These are phyloP conservation scores for Mycena capillaripes DNA, from an alignment of 768 basidiomycete species.

Conservation along the genomic window DNA sequence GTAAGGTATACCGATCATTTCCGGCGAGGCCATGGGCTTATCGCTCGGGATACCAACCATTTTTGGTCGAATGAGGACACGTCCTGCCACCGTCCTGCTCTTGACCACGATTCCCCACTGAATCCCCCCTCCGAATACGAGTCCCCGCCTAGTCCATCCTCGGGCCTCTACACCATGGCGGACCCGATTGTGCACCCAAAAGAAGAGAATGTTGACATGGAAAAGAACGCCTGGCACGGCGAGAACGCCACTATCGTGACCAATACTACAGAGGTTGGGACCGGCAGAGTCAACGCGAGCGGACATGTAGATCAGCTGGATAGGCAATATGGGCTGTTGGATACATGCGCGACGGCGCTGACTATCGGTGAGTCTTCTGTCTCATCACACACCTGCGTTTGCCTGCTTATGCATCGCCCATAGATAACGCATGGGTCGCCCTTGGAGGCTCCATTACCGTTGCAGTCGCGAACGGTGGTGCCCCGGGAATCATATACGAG, in stretches of 20 bases:
- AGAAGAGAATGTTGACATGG: background rate
- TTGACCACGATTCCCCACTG: background rate
- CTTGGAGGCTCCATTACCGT: constrained; percentile 25
- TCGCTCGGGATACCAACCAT: too few relatives aligned
- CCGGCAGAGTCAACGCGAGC: constrained; percentile 22
- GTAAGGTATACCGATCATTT: too few relatives aligned
- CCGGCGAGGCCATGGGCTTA: too few relatives aligned
- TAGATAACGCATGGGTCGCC: constrained; percentile 29
- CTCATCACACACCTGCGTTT: too few relatives aligned
- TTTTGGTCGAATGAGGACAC: too few relatives aligned
- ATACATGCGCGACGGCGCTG: constrained; percentile 19
- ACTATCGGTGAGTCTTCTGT: constrained; percentile 19
- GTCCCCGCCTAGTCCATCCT: too few relatives aligned
- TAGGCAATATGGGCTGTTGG: constrained; percentile 25
- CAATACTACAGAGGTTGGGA: background rate
- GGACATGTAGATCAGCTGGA: constrained; percentile 29
- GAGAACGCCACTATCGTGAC: background rate
- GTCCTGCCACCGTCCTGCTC: too few relatives aligned
- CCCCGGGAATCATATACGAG: constrained; percentile 32
- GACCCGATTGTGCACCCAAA: background rate
- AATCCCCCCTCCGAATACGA: background rate
- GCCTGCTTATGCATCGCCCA: background rate
- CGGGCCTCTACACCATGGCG: too few relatives aligned
- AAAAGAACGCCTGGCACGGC: background rate
- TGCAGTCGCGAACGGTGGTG: constrained; percentile 24